Evolutionary conservation across 176 grass and related monocot genomes (phyloP), one percentile per base, ranked within the genome.

Genomic region (Cocos nucifera): DNA sequence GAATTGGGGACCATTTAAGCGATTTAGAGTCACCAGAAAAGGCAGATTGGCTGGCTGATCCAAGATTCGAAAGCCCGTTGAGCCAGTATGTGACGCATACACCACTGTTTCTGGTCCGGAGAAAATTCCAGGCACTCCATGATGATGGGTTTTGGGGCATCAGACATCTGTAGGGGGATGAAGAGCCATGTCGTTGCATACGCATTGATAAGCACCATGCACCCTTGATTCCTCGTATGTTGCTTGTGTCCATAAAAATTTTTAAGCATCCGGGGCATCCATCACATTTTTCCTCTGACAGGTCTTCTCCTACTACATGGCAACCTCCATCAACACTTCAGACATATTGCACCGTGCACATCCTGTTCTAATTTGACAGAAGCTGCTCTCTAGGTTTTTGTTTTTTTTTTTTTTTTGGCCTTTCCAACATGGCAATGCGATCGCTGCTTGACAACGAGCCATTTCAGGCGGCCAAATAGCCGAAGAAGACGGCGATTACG

Each of bases 381-480:
- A n/a, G n/a, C n/a, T n/a, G n/a, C n/a, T n/a, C n/a, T n/a, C n/a
- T n/a, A n/a, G n/a, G n/a, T n/a, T n/a, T n/a, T n/a, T n/a, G n/a
- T n/a, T n/a, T n/a, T n/a, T n/a, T n/a, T n/a, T n/a, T n/a, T 81
- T 87, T 27, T 80, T 63, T 62, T 78, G 54, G 90, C 79, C 87
- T 82, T 90, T 23, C 75, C 77, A 18, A 96, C 69, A 62, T 96
- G 90, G 21, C 69, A 67, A 58, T 90, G 87, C 0, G 92, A 90
- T 9, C 92, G 83, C 17, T 66, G 65, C 55, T 88, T 88, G 51
- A 90, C 83, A 2, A 86, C 90, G 60, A 96, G 75, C 92, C 83
- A 88, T 7, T 96, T 86, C 0, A 86, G 92, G 0, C 83, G 92
- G 7, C 92, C 92, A 21, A 96, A 96, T 18, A 96, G 70, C 92